These are phyloP conservation scores for Pichia sp. DNA, from an alignment of 1,139 yeast species.

Conservation along the genomic window DNA sequence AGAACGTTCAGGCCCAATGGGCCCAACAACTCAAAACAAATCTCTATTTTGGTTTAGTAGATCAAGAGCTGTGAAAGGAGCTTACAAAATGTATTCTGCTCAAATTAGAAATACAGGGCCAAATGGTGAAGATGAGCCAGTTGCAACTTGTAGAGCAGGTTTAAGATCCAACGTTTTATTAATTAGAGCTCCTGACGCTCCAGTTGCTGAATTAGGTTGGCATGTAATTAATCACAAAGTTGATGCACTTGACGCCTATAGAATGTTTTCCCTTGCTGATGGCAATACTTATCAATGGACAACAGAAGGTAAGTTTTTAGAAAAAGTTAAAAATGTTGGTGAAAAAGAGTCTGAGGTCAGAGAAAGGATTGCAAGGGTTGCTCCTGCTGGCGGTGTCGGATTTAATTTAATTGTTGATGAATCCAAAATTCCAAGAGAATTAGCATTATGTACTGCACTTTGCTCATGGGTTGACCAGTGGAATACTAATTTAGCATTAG, in stretches of 20 bases:
- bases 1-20: slow-evolving; percentile 29
- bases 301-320: slow-evolving; percentile 49
- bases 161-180: slow-evolving; percentile 51
- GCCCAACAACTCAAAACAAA: slow-evolving; percentile 36
- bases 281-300: slow-evolving; percentile 64
- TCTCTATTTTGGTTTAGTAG: slow-evolving; percentile 48
- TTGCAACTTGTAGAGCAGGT: slow-evolving; percentile 56
- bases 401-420: slow-evolving; percentile 51
- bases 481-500: slow-evolving; percentile 54
- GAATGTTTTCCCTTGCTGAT: slow-evolving; percentile 53
- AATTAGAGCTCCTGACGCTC: slow-evolving; percentile 42
- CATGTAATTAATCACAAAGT: slow-evolving; percentile 52
- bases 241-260: slow-evolving; percentile 56
- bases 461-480: slow-evolving; percentile 60
- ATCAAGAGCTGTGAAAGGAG: slow-evolving; percentile 60
- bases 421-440: slow-evolving; percentile 44
- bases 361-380: slow-evolving; percentile 51
- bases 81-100: slow-evolving; percentile 49
- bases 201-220: slow-evolving; percentile 57
- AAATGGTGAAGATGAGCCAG: slow-evolving; percentile 47
- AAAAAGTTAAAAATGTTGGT: slow-evolving; percentile 49
- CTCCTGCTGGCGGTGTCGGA: slow-evolving; percentile 43
- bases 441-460: slow-evolving; percentile 54
- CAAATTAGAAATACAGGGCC: slow-evolving; percentile 36
- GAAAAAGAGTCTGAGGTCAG: slow-evolving; percentile 58